phyloP scores from a whole-genome alignment of 2,329 filamentous ascomycete genomes.

The Calonectria pseudoturangicola region DNA sequence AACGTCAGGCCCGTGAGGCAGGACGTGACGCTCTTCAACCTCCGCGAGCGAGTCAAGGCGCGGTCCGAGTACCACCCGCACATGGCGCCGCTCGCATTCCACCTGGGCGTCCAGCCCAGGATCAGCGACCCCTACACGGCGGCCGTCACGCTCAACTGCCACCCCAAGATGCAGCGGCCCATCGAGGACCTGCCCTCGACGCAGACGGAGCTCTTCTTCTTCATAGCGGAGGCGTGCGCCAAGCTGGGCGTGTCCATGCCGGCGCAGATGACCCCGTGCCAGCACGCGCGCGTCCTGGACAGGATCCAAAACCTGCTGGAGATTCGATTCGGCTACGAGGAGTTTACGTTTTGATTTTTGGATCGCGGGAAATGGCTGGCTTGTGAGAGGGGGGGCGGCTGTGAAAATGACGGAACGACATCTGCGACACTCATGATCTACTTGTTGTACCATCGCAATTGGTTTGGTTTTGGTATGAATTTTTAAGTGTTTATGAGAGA shows the following conservation, averaged over 20 bases:
- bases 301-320: not conserved
- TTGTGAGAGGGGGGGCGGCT: no score
- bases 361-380: no score
- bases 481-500: no score
- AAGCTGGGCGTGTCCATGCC: not conserved
- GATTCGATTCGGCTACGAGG: no score
- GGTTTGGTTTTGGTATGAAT: no score
- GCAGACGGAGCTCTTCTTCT: not conserved
- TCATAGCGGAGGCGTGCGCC: not conserved
- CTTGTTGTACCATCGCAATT: no score
- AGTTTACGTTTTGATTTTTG: no score
- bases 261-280: no score
- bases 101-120: not conserved
- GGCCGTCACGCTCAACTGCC: not conserved
- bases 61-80: not conserved
- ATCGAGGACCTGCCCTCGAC: not conserved
- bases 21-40: not conserved
- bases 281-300: not conserved
- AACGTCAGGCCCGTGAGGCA: not conserved
- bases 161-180: not conserved
- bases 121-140: not conserved
- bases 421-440: no score
- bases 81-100: not conserved
- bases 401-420: no score
- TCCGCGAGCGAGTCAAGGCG: not conserved